Base-by-base conservation (phyloP, 192 early-diverging fungal species). In the Coemansia reversa region DNA sequence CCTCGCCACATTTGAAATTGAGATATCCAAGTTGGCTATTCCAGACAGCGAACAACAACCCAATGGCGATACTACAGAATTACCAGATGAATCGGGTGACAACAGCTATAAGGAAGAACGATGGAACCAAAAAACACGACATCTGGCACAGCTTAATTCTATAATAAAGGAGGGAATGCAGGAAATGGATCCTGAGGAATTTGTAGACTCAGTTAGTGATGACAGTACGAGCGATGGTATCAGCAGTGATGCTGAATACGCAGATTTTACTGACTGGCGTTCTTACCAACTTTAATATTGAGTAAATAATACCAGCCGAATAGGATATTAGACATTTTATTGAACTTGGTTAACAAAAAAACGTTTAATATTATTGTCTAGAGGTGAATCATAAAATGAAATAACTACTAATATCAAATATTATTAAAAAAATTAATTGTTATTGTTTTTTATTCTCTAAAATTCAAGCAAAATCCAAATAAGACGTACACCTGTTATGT, bases 1-100 rank as follows among this genome's bases (percentile, higher is more conserved):
- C n/a, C 59, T 74, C 18, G 66, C 60, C 4, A 48, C 33, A 6
- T 74, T 74, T 55, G 72, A 74, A 25, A 55, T 30, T 14, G 72
- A 74, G 0, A 64, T 74, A 28, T 55, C 72, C n/a, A 58, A 32
- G 2, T 52, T 74, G 7, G 51, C 42, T 11, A 7, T 51, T 14
- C 20, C 24, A 1, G 16, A 4, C 27, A 39, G 11, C 14, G 29
- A 27, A 14, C 33, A 14, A 35, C 0, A 8, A 32, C 22, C 16
- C 0, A 30, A 16, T 11, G 20, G n/a, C 6, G 47, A 59, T 7
- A 39, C 23, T 14, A n/a, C 22, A 65, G 7, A 58, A 2, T 16
- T 19, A 30, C 25, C 51, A 8, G 22, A 32, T 16, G 7, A 18
- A 1, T 7, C 6, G 14, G 33, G 22, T 0, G 62, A 32, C 20